These are phyloP conservation scores for Calocybe gangraenosa DNA, from an alignment of 768 basidiomycete genomes.

Conservation along the genomic window DNA sequence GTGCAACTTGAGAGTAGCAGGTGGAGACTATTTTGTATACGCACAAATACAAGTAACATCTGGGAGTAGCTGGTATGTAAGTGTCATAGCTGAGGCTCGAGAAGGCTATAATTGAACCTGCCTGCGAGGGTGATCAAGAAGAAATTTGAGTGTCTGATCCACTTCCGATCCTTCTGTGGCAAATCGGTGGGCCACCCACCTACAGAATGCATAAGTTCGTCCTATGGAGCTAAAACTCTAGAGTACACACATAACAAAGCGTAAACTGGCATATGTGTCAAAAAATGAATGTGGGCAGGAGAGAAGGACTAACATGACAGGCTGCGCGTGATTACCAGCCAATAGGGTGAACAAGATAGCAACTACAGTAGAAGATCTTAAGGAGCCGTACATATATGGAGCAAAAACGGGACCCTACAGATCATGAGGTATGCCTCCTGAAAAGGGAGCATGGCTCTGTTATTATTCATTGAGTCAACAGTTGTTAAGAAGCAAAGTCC, in stretches of 20 bases:
- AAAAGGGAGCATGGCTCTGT: conserved; percentile 67
- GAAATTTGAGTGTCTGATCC: conserved; percentile 58
- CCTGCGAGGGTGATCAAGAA: conserved; percentile 76
- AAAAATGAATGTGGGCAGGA: background rate
- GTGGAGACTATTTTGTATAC: conserved; percentile 8
- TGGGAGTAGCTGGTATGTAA: conserved; percentile 13
- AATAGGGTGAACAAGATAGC: conserved; percentile 58
- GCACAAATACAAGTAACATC: conserved; percentile 62
- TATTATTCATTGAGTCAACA: conserved; percentile 1
- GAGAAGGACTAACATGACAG: conserved; percentile 49
- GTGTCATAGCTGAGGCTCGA: background rate
- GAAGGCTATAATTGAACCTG: conserved; percentile 18
- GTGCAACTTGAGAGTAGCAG: background rate
- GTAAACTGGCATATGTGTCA: conserved; percentile 35
- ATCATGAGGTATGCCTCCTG: conserved; percentile 64
- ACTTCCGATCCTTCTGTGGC: conserved; percentile 38
- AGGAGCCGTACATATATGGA: background rate
- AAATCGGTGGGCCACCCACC: conserved; percentile 60
- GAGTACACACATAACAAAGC: conserved; percentile 52
- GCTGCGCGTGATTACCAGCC: conserved; percentile 75
- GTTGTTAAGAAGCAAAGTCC: background rate
- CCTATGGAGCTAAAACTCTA: background rate
- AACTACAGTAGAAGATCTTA: conserved; percentile 25
- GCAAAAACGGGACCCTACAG: conserved; percentile 23
- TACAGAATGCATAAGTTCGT: conserved; percentile 20